phyloP scores from a whole-genome alignment of 257 asterid species.

The Rehmannia glutinosa region DNA sequence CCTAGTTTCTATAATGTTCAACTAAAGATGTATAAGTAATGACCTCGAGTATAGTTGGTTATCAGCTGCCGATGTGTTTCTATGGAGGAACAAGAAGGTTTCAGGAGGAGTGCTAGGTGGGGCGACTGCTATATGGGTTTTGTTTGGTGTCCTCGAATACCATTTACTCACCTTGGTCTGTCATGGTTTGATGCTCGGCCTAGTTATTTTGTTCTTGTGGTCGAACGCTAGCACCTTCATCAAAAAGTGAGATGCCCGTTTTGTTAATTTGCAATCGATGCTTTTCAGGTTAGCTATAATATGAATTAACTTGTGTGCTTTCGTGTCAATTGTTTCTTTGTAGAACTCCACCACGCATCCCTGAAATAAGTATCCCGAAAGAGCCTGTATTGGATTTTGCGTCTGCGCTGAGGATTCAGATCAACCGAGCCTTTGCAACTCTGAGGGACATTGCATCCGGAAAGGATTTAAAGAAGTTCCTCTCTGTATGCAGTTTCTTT shows the following conservation, averaged over 20 bases:
- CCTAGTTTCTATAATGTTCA: neutral
- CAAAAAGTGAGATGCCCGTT: constrained; percentile 59
- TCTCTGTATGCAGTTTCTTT: constrained; percentile 41
- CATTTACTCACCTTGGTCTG: constrained; percentile 63
- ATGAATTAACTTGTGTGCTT: too few species aligned
- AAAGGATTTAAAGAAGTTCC: constrained; percentile 67
- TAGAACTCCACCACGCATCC: constrained; percentile 75
- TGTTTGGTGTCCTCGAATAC: constrained; percentile 77
- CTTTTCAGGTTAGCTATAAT: too few species aligned
- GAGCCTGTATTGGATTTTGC: constrained; percentile 51
- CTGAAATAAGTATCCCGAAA: constrained; percentile 61
- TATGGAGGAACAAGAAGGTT: constrained; percentile 87
- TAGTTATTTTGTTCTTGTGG: constrained; percentile 64
- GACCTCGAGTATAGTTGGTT: constrained; percentile 1
- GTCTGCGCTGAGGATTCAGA: constrained; percentile 52
- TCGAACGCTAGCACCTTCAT: constrained; percentile 62
- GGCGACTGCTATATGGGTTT: constrained; percentile 70
- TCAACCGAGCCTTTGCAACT: constrained; percentile 45
- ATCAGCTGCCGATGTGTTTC: constrained; percentile 79
- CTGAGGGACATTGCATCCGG: constrained; percentile 77
- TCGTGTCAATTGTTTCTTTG: neutral
- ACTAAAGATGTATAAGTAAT: neutral
- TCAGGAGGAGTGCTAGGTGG: constrained; percentile 75
- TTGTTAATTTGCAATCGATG: too few species aligned
- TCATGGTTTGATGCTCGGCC: constrained; percentile 53